Percentiles rank a stretch among this genome's conserved stretches.
phyloP scores from a whole-genome alignment of 2,329 filamentous ascomycete genomes.

The Tricladium varicosporioides region DNA sequence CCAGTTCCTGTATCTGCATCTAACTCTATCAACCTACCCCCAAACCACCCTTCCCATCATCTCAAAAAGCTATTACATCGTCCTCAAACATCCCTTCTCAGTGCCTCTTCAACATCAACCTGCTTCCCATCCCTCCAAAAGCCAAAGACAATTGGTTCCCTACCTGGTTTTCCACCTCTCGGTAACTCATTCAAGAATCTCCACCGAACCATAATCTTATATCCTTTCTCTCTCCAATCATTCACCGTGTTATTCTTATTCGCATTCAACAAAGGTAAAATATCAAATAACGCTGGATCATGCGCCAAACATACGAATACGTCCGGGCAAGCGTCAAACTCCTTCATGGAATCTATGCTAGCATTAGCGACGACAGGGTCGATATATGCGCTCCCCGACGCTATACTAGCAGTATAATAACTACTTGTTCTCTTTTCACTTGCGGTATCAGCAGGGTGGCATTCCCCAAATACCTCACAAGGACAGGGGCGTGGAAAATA shows the following conservation, averaged over 20 bases:
- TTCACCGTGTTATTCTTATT: constrained; percentile 36
- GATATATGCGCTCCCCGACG: constrained; percentile 1
- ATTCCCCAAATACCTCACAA: constrained; percentile 1
- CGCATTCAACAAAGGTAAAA: constrained; percentile 45
- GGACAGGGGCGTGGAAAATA: constrained; percentile 5
- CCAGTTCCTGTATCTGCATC: no score
- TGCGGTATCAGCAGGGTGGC: neutral
- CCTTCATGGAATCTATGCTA: constrained; percentile 41
- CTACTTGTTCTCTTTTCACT: neutral
- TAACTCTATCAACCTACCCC: no score
- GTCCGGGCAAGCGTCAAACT: constrained; percentile 42
- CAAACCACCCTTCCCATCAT: no score
- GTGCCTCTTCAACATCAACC: constrained; percentile 7
- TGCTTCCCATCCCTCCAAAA: constrained; percentile 10
- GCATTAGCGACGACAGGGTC: constrained; percentile 22
- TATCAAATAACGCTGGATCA: constrained; percentile 40
- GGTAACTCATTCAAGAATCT: constrained; percentile 16
- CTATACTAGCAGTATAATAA: constrained; percentile 3
- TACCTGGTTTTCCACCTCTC: constrained; percentile 5
- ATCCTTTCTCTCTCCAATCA: constrained; percentile 43
- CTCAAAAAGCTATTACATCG: no score
- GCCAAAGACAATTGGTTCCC: constrained; percentile 6
- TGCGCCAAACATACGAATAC: constrained; percentile 46
- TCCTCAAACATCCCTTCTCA: neutral
- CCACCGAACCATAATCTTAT: constrained; percentile 24